Conservation (phyloP, 495 filamentous ascomycete genomes). For the Penicillium maclennaniae region DNA sequence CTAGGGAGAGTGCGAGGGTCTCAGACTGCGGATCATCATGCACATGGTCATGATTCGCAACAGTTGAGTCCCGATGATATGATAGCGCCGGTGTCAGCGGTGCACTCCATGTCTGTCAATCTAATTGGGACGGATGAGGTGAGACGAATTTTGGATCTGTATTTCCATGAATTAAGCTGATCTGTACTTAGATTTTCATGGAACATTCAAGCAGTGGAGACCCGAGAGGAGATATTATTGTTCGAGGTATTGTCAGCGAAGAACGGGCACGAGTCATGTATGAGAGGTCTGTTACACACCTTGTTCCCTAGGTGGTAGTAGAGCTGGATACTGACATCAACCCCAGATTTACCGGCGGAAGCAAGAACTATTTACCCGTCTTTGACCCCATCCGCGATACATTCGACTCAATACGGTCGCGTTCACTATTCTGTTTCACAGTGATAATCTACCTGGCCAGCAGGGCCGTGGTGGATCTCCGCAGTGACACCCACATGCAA, state of each 20-base stretch:
- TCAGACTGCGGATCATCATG: slow-evolving; percentile 26
- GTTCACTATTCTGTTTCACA: slow-evolving; percentile 42
- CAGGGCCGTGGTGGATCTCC: slow-evolving; percentile 35
- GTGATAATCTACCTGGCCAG: slow-evolving; percentile 43
- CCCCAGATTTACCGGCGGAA: slow-evolving; percentile 36
- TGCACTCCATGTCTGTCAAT: slow-evolving; percentile 45
- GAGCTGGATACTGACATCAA: background rate
- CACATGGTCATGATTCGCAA: slow-evolving; percentile 33
- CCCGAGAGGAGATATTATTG: slow-evolving; percentile 33
- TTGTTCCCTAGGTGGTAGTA: background rate
- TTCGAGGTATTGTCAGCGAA: slow-evolving; percentile 40
- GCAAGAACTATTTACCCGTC: slow-evolving; percentile 38
- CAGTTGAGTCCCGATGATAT: slow-evolving; percentile 42
- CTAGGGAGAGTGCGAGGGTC: slow-evolving; percentile 23
- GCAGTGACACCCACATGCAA: slow-evolving; percentile 38
- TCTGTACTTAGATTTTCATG: slow-evolving; percentile 31
- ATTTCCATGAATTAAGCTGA: background rate
- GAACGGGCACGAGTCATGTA: slow-evolving; percentile 40
- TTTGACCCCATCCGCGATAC: slow-evolving; percentile 45
- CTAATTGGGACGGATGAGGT: slow-evolving; percentile 35
- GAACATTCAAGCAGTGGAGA: slow-evolving; percentile 33
- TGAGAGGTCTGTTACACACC: slow-evolving; percentile 28
- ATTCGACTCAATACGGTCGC: slow-evolving; percentile 42
- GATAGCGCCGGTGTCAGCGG: slow-evolving; percentile 39
- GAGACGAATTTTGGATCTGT: slow-evolving; percentile 1